Percentiles rank a stretch among this genome's conserved stretches.
phyloP scores from a whole-genome alignment of 257 asterid species.

The Capsicum pubescens region DNA sequence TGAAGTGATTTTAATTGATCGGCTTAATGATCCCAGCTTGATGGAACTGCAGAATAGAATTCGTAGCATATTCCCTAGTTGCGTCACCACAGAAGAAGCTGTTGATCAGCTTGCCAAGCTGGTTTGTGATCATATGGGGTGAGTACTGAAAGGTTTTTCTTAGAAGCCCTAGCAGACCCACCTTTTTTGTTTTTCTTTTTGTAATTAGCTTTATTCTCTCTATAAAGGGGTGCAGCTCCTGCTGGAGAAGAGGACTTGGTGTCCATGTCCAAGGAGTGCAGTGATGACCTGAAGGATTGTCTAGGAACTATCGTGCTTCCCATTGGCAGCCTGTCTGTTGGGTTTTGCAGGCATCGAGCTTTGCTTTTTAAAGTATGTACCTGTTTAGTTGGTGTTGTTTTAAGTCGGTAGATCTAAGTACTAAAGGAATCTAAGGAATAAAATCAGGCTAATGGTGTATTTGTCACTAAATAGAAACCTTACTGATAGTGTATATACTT shows the following conservation, averaged over 20 bases:
- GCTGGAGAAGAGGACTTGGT: constrained; percentile 70
- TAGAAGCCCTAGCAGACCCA: constrained; percentile 24
- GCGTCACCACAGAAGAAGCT: constrained; percentile 69
- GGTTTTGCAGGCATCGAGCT: constrained; percentile 87
- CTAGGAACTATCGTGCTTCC: constrained; percentile 85
- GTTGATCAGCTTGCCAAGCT: constrained; percentile 95
- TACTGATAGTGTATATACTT: not conserved
- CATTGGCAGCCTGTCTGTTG: constrained; percentile 75
- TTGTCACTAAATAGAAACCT: constrained; percentile 19
- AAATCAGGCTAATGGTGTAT: not conserved
- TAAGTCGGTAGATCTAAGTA: not conserved
- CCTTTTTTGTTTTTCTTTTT: constrained; percentile 24
- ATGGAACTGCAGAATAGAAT: constrained; percentile 77
- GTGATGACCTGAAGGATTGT: constrained; percentile 78
- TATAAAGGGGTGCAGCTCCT: constrained; percentile 66
- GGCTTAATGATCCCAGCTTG: constrained; percentile 75
- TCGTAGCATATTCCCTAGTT: constrained; percentile 58
- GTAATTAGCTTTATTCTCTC: constrained; percentile 46
- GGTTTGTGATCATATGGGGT: constrained; percentile 95
- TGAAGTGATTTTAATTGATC: constrained; percentile 81
- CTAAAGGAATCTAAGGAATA: constrained; percentile 5
- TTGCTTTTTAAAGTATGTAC: constrained; percentile 84
- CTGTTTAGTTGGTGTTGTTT: not conserved
- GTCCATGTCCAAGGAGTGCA: constrained; percentile 76
- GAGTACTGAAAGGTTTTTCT: constrained; percentile 45